Conservation (phyloP, 768 basidiomycete species). For the Tephrocybe sp. region DNA sequence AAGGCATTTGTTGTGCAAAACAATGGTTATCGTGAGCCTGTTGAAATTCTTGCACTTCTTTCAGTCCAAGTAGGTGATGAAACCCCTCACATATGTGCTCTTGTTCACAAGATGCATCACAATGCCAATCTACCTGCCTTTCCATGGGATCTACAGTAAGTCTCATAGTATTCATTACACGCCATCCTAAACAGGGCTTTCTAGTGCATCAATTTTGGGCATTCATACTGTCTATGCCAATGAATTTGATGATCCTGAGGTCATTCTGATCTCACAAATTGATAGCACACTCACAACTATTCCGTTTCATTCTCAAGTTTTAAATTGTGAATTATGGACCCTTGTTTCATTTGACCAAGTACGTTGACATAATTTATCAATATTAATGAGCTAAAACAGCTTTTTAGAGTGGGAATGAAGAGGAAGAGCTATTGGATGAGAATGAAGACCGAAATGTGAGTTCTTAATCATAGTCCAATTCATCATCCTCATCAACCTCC, state of each 20-base stretch:
- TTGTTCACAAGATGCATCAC: neutral
- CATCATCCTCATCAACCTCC: too few relatives aligned
- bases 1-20: neutral
- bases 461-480: too few relatives aligned
- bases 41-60: neutral
- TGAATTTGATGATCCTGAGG: neutral
- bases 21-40: neutral
- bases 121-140: neutral
- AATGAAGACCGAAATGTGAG: neutral
- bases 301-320: neutral
- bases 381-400: too few relatives aligned
- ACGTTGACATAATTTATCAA: neutral
- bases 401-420: neutral
- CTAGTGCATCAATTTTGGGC: constrained; percentile 1
- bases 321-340: constrained; percentile 1
- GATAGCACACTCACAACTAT: neutral
- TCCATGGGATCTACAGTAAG: neutral
- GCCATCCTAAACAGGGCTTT: neutral
- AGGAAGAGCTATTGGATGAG: neutral
- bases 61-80: neutral
- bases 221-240: neutral
- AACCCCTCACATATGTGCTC: constrained; percentile 1
- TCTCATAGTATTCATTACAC: neutral
- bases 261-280: neutral
- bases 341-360: constrained; percentile 7